Base-by-base conservation (phyloP, 177 flowering plant species). In the Vitis hybrid region DNA sequence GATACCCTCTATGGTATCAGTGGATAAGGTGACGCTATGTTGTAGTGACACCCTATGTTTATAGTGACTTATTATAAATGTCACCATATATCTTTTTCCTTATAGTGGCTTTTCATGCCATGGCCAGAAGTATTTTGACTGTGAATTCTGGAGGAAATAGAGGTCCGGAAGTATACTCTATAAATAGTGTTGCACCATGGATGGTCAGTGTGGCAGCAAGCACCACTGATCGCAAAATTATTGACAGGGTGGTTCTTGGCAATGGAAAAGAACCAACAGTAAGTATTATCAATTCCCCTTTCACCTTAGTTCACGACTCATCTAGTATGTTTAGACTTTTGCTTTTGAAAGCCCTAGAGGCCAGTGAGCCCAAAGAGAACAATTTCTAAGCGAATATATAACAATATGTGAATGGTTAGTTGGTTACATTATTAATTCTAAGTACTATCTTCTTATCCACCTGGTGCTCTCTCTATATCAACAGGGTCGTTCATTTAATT, bases 401-500 rank as follows among this genome's bases (percentile, higher is more conserved):
- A 26, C 26, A 2, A 26, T 26, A 26, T 26, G 26, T 26, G 26
- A 2, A 26, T 26, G 26, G 26, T 26, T 26, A 26, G 3, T 26
- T 2, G 26, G 0, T 26, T 60, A 33, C 45, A 33, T 33, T 6
- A 33, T 33, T 5, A 33, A 33, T 33, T 33, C 45, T 33, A 33
- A 33, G 45, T 33, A 33, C 5, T 33, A 33, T 49, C 3, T 50
- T 19, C 49, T 18, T 39, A 48, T 5, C 2, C 4, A 45, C 1
- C 9, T 22, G 7, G n/a, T 11, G 1, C 2, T 13, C 18, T 50
- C 15, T 16, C 12, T 45, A 33, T 66, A 18, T 10, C 19, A 51
- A 53, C 77, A 82, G 83, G 85, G 81, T 0, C 21, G 12, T 22
- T 60, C 81, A 1, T 14, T 80, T 1, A 80, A 83, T 56, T 14